Evolutionary conservation across 768 basidiomycete genomes (phyloP).

Genomic region (Cubamyces lactineus): DNA sequence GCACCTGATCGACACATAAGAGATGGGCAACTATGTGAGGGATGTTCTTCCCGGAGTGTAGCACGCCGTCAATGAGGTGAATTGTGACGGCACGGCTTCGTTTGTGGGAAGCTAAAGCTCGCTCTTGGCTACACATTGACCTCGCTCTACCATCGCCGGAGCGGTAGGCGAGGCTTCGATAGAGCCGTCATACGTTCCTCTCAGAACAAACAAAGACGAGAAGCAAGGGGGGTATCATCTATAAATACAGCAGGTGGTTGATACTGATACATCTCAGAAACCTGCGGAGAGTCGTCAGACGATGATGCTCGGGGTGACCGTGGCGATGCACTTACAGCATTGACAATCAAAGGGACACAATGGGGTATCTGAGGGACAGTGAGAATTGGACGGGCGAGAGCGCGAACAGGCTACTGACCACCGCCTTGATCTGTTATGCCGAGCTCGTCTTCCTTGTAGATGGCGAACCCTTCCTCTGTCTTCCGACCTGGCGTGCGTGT

Average conservation of each 20-base stretch:
- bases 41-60: slow-evolving; percentile 25
- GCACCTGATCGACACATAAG: background rate
- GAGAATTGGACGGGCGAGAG: slow-evolving; percentile 24
- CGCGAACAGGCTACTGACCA: slow-evolving; percentile 50
- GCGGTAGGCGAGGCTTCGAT: slow-evolving; percentile 57
- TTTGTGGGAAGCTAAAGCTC: slow-evolving; percentile 25
- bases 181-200: slow-evolving; percentile 45
- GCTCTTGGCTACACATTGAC: slow-evolving; percentile 69
- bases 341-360: slow-evolving; percentile 89
- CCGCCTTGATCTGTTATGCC: slow-evolving; percentile 70
- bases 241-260: slow-evolving; percentile 12
- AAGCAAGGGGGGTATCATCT: slow-evolving; percentile 10
- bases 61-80: slow-evolving; percentile 17
- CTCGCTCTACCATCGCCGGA: slow-evolving; percentile 47
- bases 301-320: background rate
- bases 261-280: slow-evolving; percentile 22
- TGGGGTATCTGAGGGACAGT: slow-evolving; percentile 61
- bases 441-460: slow-evolving; percentile 85
- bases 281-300: background rate
- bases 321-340: slow-evolving; percentile 62
- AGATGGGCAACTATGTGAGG: background rate
- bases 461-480: slow-evolving; percentile 78
- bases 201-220: background rate
- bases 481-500: slow-evolving; percentile 57
- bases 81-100: slow-evolving; percentile 22